Evolutionary conservation across 2,329 filamentous ascomycete genomes (phyloP), one percentile per base, ranked within the genome.

Genomic region (Fonsecaea pedrosoi): DNA sequence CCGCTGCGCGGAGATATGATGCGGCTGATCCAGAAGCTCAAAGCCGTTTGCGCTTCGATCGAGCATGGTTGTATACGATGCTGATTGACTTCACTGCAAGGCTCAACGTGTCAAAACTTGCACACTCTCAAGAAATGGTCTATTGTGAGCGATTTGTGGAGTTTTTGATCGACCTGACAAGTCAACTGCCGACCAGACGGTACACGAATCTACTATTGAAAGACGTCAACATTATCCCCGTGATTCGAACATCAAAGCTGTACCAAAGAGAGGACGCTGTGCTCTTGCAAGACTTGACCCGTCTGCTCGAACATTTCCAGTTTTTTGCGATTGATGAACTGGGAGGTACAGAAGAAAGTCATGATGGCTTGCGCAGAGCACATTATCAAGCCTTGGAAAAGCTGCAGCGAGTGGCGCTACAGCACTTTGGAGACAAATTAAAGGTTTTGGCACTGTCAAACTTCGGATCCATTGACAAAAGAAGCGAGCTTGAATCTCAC

Each of bases 71-170:
- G 10, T 97, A 93, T 75, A 90, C 92, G 3, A 84, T 98, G 72
- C 82, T 95, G 0, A 79, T 97, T 37, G 91, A 96, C 74, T 97
- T 98, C 73, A 76, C 97, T 35, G 85, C 88, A 68, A 83, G 90
- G 62, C 80, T 97, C 9, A 92, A 96, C 76, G 81, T 83, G 3
- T 35, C 73, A 12, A 78, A 78, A 15, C 5, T 71, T 68, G 15
- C 68, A 70, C 37, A 72, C 75, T 64, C 74, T 78, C 69, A 78
- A 78, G 90, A 93, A 37, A 88, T 91, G 71, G 77, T 93, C 21
- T 99, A 97, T 78, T 96, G 92, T 76, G 94, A 98, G 78, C 87
- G 94, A n/a, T 94, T 98, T 70, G 80, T 95, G 60, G 95, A 99
- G 78, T 90, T 99, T 60, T 82, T 99, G 56, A 90, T 91, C 8